Percentiles rank a stretch among this genome's conserved stretches.
These are phyloP conservation scores for Kwoniella europaea DNA, from an alignment of 768 basidiomycete species.

Conservation along the genomic window DNA sequence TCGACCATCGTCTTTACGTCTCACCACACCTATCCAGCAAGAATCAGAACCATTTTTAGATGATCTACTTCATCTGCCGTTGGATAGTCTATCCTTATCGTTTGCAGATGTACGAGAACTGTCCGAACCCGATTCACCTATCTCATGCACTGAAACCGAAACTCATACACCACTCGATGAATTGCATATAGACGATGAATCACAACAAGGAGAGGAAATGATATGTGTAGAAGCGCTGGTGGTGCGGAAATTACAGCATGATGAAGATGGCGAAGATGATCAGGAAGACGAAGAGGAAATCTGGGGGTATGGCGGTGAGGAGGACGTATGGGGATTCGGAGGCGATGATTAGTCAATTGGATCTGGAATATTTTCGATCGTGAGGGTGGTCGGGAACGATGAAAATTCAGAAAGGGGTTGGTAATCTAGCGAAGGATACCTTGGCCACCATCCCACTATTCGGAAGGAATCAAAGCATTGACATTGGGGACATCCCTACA, in stretches of 20 bases:
- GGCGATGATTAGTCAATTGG: constrained; percentile 33
- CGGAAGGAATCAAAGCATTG: too few relatives aligned
- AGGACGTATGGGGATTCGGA: constrained; percentile 49
- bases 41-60: constrained; percentile 30
- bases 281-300: constrained; percentile 27
- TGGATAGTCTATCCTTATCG: constrained; percentile 52
- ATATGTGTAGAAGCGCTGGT: constrained; percentile 58
- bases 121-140: constrained; percentile 1
- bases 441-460: too few relatives aligned
- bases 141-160: neutral
- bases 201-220: constrained; percentile 25
- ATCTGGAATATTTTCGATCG: neutral
- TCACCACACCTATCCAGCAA: constrained; percentile 29
- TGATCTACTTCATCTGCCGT: constrained; percentile 47
- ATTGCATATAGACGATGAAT: neutral
- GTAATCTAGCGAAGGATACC: too few relatives aligned
- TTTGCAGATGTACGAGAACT: constrained; percentile 50
- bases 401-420: too few relatives aligned
- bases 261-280: constrained; percentile 18
- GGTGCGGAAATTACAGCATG: constrained; percentile 46
- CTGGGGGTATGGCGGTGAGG: constrained; percentile 37
- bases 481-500: neutral
- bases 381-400: too few relatives aligned
- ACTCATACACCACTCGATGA: neutral
- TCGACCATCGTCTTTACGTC: constrained; percentile 41